Percentiles rank a stretch among this genome's conserved stretches.
These are phyloP conservation scores for Ophiostoma sp. DNA, from an alignment of 2,329 filamentous ascomycete species.

Conservation along the genomic window DNA sequence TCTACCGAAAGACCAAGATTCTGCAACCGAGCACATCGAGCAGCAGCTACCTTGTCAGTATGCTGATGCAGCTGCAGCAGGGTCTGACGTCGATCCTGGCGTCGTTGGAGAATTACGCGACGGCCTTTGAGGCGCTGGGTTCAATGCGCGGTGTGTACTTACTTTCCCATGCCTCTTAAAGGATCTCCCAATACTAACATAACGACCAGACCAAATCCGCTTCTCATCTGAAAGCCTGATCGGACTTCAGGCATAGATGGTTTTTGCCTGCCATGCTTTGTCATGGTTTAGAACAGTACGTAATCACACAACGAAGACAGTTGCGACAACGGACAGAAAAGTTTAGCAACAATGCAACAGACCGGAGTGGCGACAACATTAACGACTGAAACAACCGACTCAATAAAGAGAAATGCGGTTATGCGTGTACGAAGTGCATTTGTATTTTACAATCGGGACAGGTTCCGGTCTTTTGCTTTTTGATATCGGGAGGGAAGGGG, in stretches of 20 bases:
- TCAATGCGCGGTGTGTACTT: conserved; percentile 43
- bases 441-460: background rate
- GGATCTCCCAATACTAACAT: background rate
- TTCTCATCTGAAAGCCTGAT: conserved; percentile 28
- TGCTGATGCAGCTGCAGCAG: conserved; percentile 44
- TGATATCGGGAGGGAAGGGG: conserved; percentile 15
- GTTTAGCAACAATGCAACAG: background rate
- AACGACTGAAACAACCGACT: background rate
- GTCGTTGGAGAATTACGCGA: conserved; percentile 47
- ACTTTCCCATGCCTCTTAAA: background rate
- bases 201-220: conserved; percentile 18
- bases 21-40: conserved; percentile 33
- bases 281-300: background rate
- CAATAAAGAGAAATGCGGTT: background rate
- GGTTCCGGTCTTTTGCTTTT: background rate
- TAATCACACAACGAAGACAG: background rate
- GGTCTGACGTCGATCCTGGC: conserved; percentile 45
- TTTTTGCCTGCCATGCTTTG: background rate
- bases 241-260: conserved; percentile 6
- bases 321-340: background rate
- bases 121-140: conserved; percentile 47
- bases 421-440: background rate
- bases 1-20: conserved; percentile 44
- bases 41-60: conserved; percentile 36
- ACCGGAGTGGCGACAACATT: background rate